Percentiles rank a stretch among this genome's conserved stretches.
Evolutionary conservation across 1,284 basidiomycete genomes (phyloP).

Genomic region (Trichosporon sp.): DNA sequence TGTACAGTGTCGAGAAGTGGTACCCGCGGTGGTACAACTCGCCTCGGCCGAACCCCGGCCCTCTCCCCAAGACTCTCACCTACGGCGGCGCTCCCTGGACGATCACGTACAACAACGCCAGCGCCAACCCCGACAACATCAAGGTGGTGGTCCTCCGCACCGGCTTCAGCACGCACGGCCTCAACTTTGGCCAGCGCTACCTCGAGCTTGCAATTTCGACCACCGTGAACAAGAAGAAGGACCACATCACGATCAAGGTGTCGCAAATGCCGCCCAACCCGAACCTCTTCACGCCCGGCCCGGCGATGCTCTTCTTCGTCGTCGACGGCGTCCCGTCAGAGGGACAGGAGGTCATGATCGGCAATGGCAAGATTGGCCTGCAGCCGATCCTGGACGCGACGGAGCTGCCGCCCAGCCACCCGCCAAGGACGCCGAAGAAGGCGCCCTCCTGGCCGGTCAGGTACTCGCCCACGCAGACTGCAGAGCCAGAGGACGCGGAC

Average conservation of each 20-base stretch:
- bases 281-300: constrained; percentile 79
- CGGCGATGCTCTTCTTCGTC: constrained; percentile 71
- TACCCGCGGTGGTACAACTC: constrained; percentile 54
- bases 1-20: constrained; percentile 47
- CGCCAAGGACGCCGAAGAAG: constrained; percentile 10
- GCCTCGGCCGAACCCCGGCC: constrained; percentile 57
- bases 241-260: constrained; percentile 71
- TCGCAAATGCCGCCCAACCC: constrained; percentile 75
- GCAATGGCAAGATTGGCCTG: constrained; percentile 64
- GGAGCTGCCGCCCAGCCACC: constrained; percentile 53
- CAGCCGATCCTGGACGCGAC: constrained; percentile 57
- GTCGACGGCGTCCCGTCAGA: constrained; percentile 78
- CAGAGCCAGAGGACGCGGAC: background rate
- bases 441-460: background rate
- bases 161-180: constrained; percentile 90
- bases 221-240: constrained; percentile 63
- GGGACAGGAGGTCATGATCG: constrained; percentile 66
- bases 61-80: constrained; percentile 46
- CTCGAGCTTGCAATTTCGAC: constrained; percentile 73
- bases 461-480: background rate
- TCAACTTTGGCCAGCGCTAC: constrained; percentile 55
- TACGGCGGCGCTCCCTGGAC: constrained; percentile 76
- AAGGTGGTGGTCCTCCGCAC: constrained; percentile 77
- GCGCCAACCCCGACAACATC: constrained; percentile 52
- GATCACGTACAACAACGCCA: constrained; percentile 58